phyloP scores from a whole-genome alignment of 2,329 filamentous ascomycete species.

The Apiospora aurea region DNA sequence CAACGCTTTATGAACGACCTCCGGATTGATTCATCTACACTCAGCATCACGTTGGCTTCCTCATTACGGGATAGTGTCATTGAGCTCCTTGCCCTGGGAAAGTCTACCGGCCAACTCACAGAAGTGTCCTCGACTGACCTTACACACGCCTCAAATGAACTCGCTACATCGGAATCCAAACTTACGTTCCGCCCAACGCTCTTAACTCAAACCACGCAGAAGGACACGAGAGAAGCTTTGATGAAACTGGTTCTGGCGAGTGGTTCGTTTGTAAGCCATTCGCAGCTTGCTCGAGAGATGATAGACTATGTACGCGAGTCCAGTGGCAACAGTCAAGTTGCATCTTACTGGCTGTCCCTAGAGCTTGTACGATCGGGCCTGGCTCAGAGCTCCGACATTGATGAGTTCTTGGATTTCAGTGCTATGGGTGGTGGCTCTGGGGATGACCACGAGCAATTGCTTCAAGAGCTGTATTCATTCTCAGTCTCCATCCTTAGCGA shows the following conservation, averaged over 20 bases:
- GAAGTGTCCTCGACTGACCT: constrained; percentile 42
- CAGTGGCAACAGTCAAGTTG: constrained; percentile 65
- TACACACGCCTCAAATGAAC: constrained; percentile 40
- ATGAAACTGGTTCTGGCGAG: constrained; percentile 62
- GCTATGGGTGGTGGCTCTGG: constrained; percentile 40
- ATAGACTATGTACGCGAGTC: constrained; percentile 67
- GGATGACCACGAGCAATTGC: constrained; percentile 54
- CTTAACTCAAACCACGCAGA: constrained; percentile 70
- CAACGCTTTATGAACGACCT: constrained; percentile 70
- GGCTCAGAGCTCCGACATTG: constrained; percentile 59
- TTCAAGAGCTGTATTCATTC: constrained; percentile 73
- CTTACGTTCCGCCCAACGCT: constrained; percentile 66
- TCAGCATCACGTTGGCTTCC: constrained; percentile 71
- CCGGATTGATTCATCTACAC: constrained; percentile 67
- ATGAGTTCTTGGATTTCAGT: constrained; percentile 71
- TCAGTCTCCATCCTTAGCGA: constrained; percentile 69
- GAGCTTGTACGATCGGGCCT: constrained; percentile 70
- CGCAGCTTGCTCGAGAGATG: constrained; percentile 69
- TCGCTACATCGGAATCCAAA: constrained; percentile 33
- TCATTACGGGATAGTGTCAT: constrained; percentile 79
- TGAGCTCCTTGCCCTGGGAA: constrained; percentile 46
- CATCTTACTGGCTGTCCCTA: constrained; percentile 82
- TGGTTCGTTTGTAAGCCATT: constrained; percentile 64
- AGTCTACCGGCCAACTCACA: constrained; percentile 41
- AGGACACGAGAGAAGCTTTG: constrained; percentile 64